Evolutionary conservation across 169 alveolate species (phyloP).

Genomic region (Haemoproteus tartakovskyi): DNA sequence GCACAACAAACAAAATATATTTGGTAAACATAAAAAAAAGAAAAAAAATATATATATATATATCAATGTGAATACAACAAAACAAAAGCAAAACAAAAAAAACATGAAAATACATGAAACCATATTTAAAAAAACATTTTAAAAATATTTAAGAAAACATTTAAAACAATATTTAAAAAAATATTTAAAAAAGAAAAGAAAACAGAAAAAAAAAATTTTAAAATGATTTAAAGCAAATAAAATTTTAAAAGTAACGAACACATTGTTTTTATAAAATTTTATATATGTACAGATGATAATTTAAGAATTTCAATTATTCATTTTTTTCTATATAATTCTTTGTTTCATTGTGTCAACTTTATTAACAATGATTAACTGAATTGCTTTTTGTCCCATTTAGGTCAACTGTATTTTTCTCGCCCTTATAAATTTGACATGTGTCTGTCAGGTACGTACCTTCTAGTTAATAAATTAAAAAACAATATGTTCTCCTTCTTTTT

Average conservation of each 20-base stretch:
- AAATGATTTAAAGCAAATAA: too few species aligned
- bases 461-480: background rate
- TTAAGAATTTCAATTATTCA: too few species aligned
- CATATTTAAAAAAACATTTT: background rate
- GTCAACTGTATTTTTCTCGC: conserved; percentile 9
- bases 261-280: too few species aligned
- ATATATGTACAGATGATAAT: too few species aligned
- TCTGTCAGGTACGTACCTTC: conserved; percentile 16
- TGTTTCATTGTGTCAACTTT: background rate
- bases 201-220: too few species aligned
- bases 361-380: background rate
- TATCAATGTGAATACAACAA: too few species aligned
- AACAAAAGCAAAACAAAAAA: background rate
- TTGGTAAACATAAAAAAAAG: conserved; percentile 2
- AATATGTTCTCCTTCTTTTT: background rate
- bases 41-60: background rate
- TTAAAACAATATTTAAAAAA: background rate
- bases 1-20: conserved; percentile 2
- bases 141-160: background rate
- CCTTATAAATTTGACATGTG: conserved; percentile 15
- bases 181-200: too few species aligned
- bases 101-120: background rate
- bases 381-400: conserved; percentile 18
- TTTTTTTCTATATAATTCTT: too few species aligned
- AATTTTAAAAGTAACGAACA: too few species aligned